Conservation (phyloP, 805 yeast genomes). For the Komagataella mondaviorum region DNA sequence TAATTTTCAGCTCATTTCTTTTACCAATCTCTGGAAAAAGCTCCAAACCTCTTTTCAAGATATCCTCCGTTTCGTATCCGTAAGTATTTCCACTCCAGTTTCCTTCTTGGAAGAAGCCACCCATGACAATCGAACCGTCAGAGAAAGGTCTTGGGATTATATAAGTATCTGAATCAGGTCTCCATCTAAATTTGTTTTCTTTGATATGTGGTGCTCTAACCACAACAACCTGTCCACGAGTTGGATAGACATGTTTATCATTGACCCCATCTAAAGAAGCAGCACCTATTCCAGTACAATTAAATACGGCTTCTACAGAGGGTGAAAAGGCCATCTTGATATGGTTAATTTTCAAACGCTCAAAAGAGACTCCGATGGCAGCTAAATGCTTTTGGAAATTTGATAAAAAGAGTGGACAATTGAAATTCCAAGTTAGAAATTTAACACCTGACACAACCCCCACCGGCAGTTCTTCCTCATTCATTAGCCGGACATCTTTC, state of each 20-base stretch:
- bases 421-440: constrained; percentile 56
- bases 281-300: constrained; percentile 71
- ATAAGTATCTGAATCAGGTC: constrained; percentile 48
- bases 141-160: constrained; percentile 62
- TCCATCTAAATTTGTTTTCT: constrained; percentile 49
- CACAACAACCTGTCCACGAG: constrained; percentile 72
- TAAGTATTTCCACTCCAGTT: constrained; percentile 52
- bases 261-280: constrained; percentile 46
- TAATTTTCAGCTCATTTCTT: constrained; percentile 27
- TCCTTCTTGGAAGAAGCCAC: constrained; percentile 58
- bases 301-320: constrained; percentile 40
- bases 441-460: constrained; percentile 44
- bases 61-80: constrained; percentile 44
- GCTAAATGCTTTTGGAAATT: constrained; percentile 31
- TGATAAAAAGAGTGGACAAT: constrained; percentile 48
- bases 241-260: constrained; percentile 52
- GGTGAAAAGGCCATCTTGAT: constrained; percentile 38
- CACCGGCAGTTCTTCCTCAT: constrained; percentile 25
- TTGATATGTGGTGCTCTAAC: constrained; percentile 55
- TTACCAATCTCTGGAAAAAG: constrained; percentile 35
- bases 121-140: constrained; percentile 54
- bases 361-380: constrained; percentile 35
- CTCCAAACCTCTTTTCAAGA: constrained; percentile 41
- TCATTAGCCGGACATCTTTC: constrained; percentile 27
- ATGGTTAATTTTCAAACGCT: constrained; percentile 32